These are phyloP conservation scores for Meyerozyma sp. DNA, from an alignment of 1,139 yeast species.

Conservation along the genomic window DNA sequence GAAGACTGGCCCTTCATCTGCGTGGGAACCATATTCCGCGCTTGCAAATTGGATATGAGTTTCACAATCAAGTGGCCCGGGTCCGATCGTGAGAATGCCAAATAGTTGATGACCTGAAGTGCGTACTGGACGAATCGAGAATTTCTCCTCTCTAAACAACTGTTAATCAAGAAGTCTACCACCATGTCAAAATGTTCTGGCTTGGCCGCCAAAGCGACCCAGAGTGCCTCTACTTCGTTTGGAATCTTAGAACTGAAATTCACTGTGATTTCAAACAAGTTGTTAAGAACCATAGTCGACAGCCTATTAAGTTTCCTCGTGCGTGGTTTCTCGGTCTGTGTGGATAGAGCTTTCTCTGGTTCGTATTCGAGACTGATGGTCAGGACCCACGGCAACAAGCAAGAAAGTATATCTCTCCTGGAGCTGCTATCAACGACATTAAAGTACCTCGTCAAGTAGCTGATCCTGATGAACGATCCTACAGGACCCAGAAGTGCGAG, in stretches of 20 bases:
- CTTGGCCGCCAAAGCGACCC: constrained; percentile 86
- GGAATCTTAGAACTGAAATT: constrained; percentile 68
- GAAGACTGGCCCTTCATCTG: constrained; percentile 16
- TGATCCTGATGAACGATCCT: constrained; percentile 56
- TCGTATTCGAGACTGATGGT: constrained; percentile 58
- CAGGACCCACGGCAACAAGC: constrained; percentile 87
- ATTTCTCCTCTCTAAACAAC: constrained; percentile 67
- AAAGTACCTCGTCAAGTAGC: constrained; percentile 69
- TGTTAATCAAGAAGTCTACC: constrained; percentile 61
- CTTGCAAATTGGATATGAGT: constrained; percentile 66
- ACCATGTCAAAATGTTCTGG: constrained; percentile 68
- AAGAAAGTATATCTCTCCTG: constrained; percentile 73
- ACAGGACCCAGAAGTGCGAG: constrained; percentile 56
- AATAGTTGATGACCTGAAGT: constrained; percentile 73
- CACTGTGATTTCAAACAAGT: constrained; percentile 79
- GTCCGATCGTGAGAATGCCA: constrained; percentile 57
- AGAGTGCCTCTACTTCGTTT: constrained; percentile 85
- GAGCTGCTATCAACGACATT: constrained; percentile 50
- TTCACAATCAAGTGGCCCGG: constrained; percentile 56
- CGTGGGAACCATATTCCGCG: constrained; percentile 84
- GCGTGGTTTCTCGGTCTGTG: constrained; percentile 18
- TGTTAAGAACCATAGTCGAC: constrained; percentile 74
- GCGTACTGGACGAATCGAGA: constrained; percentile 73
- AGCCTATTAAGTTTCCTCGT: constrained; percentile 27
- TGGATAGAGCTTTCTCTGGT: constrained; percentile 12